Percentiles rank a stretch among this genome's conserved stretches.
phyloP scores from a whole-genome alignment of 148 eudicot species.

The Amaranthus cruentus region DNA sequence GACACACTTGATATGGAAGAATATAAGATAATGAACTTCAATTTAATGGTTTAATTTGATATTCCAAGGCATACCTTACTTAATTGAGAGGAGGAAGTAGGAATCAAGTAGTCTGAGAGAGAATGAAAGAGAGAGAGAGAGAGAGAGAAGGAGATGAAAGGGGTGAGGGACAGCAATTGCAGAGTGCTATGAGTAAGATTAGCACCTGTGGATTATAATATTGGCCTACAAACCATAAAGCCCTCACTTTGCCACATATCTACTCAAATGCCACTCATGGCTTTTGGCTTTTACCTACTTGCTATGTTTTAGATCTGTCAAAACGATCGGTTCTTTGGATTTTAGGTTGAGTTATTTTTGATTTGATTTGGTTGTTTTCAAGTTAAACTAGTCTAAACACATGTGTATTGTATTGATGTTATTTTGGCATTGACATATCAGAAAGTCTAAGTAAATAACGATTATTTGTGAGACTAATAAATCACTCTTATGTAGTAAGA shows the following conservation, averaged over 20 bases:
- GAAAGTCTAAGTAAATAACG: too few species aligned
- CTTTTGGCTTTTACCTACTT: neutral
- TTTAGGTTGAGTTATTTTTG: too few species aligned
- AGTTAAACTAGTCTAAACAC: too few species aligned
- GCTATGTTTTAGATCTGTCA: too few species aligned
- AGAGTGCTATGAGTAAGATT: constrained; percentile 14
- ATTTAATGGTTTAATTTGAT: neutral
- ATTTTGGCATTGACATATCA: too few species aligned
- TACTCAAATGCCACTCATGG: neutral
- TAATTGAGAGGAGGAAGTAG: constrained; percentile 17
- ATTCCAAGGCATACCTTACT: constrained; percentile 23
- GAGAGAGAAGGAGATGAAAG: constrained; percentile 6
- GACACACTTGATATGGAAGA: neutral
- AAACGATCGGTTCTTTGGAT: too few species aligned
- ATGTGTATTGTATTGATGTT: too few species aligned
- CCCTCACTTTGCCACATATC: neutral
- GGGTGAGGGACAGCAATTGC: constrained; percentile 3
- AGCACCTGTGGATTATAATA: constrained; percentile 9
- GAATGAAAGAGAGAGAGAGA: neutral
- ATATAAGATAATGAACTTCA: too few species aligned
- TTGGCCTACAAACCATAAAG: neutral
- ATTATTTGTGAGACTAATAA: too few species aligned
- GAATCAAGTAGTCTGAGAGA: constrained; percentile 11
- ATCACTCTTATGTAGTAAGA: too few species aligned
- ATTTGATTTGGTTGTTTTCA: too few species aligned